Evolutionary conservation across 495 filamentous ascomycete genomes (phyloP).

Genomic region (Daldinia grandis): DNA sequence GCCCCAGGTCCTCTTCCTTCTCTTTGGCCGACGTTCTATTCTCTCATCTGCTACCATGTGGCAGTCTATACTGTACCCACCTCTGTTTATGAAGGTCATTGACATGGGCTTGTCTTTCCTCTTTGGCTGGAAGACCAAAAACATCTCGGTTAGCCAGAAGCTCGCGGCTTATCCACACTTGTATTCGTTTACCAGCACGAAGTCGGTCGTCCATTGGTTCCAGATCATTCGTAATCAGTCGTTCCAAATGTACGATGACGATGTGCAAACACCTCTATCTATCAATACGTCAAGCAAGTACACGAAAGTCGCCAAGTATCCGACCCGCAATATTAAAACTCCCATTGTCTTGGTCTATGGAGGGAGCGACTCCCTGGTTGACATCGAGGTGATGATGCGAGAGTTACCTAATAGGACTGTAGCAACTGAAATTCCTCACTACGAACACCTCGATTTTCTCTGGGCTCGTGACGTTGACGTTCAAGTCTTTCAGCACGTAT

Average conservation of each 20-base stretch:
- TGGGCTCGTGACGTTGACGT: slow-evolving; percentile 86
- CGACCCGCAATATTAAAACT: slow-evolving; percentile 95
- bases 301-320: slow-evolving; percentile 91
- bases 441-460: slow-evolving; percentile 97
- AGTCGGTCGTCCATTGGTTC: slow-evolving; percentile 98
- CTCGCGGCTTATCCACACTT: slow-evolving; percentile 96
- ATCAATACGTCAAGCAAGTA: slow-evolving; percentile 58
- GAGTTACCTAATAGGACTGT: slow-evolving; percentile 85
- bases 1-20: slow-evolving; percentile 88
- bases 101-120: slow-evolving; percentile 82
- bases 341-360: slow-evolving; percentile 94
- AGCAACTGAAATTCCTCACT: slow-evolving; percentile 84
- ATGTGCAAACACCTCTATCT: slow-evolving; percentile 67
- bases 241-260: slow-evolving; percentile 99
- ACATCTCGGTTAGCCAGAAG: slow-evolving; percentile 89
- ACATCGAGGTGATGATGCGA: slow-evolving; percentile 89
- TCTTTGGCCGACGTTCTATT: slow-evolving; percentile 94
- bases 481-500: slow-evolving; percentile 90
- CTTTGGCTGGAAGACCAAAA: slow-evolving; percentile 88
- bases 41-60: slow-evolving; percentile 95
- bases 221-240: slow-evolving; percentile 95
- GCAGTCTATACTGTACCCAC: slow-evolving; percentile 94
- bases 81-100: slow-evolving; percentile 89
- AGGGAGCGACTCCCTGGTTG: slow-evolving; percentile 92
- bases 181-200: slow-evolving; percentile 95